Percentiles rank a stretch among this genome's conserved stretches.
Evolutionary conservation across 2,329 filamentous ascomycete species (phyloP).

Genomic region (Helminthosporium solani): DNA sequence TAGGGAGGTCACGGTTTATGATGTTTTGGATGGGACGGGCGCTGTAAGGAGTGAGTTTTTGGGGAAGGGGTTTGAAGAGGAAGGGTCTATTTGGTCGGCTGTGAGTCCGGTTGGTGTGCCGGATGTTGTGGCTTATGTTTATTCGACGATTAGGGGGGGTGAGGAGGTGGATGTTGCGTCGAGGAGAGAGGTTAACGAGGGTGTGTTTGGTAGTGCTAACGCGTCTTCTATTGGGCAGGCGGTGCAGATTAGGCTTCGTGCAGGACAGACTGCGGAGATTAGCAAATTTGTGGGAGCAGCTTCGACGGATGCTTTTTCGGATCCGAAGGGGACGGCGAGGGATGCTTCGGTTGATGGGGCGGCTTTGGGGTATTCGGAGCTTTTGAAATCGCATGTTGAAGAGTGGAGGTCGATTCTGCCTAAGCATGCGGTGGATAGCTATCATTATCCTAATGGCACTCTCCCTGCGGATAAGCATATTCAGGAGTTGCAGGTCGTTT

Average conservation of each 20-base stretch:
- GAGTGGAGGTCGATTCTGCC: conserved; percentile 66
- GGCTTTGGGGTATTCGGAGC: conserved; percentile 55
- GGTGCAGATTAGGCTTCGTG: conserved; percentile 54
- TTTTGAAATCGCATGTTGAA: conserved; percentile 57
- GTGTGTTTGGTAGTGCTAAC: conserved; percentile 54
- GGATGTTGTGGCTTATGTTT: conserved; percentile 64
- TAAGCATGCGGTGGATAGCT: conserved; percentile 63
- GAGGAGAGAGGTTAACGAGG: conserved; percentile 48
- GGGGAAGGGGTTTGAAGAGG: conserved; percentile 56
- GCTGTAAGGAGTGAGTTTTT: conserved; percentile 65
- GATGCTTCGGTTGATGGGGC: conserved; percentile 55
- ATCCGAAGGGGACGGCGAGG: conserved; percentile 58
- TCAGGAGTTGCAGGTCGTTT: conserved; percentile 56
- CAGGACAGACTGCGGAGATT: conserved; percentile 56
- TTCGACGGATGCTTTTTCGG: conserved; percentile 65
- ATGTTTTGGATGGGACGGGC: conserved; percentile 66
- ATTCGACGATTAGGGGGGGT: conserved; percentile 54
- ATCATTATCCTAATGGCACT: conserved; percentile 56
- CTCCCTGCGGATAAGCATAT: conserved; percentile 60
- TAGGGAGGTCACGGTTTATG: conserved; percentile 60
- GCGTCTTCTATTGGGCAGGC: conserved; percentile 66
- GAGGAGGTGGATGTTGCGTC: conserved; percentile 46
- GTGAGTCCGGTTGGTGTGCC: conserved; percentile 63
- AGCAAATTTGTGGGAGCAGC: conserved; percentile 69
- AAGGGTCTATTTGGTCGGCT: conserved; percentile 61